A percentile compares a stretch with the other conserved stretches of the same genome.
These are phyloP conservation scores for Ceratobasidium sp. DNA, from an alignment of 1,284 basidiomycete genomes.

Conservation along the genomic window DNA sequence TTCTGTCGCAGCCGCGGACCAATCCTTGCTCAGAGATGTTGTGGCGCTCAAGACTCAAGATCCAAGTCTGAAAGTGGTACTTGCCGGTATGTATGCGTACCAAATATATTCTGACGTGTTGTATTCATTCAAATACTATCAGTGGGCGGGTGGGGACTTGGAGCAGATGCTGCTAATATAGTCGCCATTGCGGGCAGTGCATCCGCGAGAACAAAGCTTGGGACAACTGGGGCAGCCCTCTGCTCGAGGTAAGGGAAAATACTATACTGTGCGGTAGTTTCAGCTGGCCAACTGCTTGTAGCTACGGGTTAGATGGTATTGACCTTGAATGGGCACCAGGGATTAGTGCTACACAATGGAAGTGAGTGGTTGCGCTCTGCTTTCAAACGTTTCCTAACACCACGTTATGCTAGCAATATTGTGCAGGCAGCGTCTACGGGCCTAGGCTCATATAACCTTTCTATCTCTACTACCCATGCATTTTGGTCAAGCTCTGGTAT, in stretches of 20 bases:
- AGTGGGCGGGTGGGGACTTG: constrained; percentile 46
- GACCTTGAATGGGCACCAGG: constrained; percentile 43
- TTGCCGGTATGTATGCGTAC: constrained; percentile 37
- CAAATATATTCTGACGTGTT: neutral
- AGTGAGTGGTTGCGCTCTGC: neutral
- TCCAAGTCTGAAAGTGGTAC: constrained; percentile 18
- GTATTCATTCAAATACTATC: neutral
- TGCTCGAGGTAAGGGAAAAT: constrained; percentile 18
- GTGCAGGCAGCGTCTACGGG: constrained; percentile 17
- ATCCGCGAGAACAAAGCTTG: constrained; percentile 42
- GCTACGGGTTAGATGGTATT: constrained; percentile 30
- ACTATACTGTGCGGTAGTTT: neutral
- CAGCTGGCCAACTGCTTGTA: neutral
- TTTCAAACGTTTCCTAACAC: constrained; percentile 2
- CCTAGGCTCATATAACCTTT: constrained; percentile 26
- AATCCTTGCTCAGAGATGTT: constrained; percentile 23
- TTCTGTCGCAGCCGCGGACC: constrained; percentile 35
- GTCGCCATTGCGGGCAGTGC: constrained; percentile 30
- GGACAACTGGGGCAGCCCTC: constrained; percentile 37
- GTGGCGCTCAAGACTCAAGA: constrained; percentile 22
- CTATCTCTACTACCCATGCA: constrained; percentile 33
- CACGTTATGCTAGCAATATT: constrained; percentile 18
- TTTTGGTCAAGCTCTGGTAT: constrained; percentile 43
- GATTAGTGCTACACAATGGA: constrained; percentile 41
- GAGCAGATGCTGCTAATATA: constrained; percentile 31